Conservation (phyloP, 768 basidiomycete species). For the Hirschioporus abietinus region DNA sequence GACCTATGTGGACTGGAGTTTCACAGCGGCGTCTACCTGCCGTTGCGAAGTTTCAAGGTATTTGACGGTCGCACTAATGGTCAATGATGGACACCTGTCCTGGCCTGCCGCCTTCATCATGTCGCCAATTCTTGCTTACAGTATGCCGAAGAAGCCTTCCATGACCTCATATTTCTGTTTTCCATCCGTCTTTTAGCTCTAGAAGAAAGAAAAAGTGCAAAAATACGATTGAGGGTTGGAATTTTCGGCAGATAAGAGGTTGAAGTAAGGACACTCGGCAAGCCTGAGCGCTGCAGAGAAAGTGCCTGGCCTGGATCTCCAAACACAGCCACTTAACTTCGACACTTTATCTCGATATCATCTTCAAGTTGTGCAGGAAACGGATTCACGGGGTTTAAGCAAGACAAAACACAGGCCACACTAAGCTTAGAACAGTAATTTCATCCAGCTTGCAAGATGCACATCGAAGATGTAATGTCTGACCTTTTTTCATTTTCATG, state of each 20-base stretch:
- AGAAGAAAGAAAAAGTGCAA: neutral
- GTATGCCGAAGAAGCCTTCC: neutral
- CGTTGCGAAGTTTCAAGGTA: neutral
- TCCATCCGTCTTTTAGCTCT: neutral
- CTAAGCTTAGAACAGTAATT: too few relatives aligned
- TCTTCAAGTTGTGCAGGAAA: too few relatives aligned
- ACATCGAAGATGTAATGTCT: neutral
- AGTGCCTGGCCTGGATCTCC: neutral
- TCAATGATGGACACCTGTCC: neutral
- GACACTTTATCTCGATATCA: neutral
- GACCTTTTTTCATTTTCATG: neutral
- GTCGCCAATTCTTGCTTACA: neutral
- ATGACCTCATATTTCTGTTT: neutral
- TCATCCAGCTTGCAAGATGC: too few relatives aligned
- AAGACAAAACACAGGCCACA: too few relatives aligned
- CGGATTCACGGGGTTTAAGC: too few relatives aligned
- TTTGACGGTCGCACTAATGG: neutral
- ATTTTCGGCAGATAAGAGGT: neutral
- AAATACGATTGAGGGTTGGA: neutral
- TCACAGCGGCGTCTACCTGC: neutral
- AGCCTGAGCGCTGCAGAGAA: too few relatives aligned
- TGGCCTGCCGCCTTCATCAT: neutral
- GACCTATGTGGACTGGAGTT: neutral
- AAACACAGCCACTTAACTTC: neutral
- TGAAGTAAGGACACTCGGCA: neutral